Evolutionary conservation across 805 yeast genomes (phyloP), one percentile per base, ranked within the genome.

Genomic region (Ogataea pilisensis): DNA sequence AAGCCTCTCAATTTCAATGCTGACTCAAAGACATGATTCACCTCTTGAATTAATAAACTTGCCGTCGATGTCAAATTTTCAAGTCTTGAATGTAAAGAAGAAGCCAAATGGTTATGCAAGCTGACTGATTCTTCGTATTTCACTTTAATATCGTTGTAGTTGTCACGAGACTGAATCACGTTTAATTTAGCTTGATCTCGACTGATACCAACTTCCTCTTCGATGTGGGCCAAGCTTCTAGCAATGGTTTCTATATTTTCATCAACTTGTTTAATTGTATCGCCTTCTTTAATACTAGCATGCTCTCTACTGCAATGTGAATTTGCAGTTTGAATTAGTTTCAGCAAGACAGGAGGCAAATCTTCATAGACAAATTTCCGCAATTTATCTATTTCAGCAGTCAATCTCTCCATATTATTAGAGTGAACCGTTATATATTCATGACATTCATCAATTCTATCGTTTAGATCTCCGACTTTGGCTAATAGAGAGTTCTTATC

Each of bases 1-100:
- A 85, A 89, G 3, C 85, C 84, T 61, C 97, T 71, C 31, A 75
- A 65, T 34, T 70, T 74, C 47, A 85, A 61, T 0, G 88, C 76
- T 31, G 70, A 65, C 44, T 76, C 78, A 58, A 85, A 85, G 39
- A 72, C 78, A 26, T 63, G 50, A 44, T 74, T 75, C 16, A 80
- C 82, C 26, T 66, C 73, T 27, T 63, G 57, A 41, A 75, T 73
- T 1, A 75, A 63, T 21, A 68, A 46, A 39, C 64, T 53, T 38
- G 70, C 56, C 34, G 73, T 58, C 35, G 65, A 55, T 37, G 62
- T 62, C 42, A 76, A 66, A 25, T 73, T 67, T 24, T 62, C 61
- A 18, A 67, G 43, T 50, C 84, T 68, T 8, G 62, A 64, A 20
- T 60, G 60, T n/a, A 76, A 51, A 0, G 80, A 72, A 4, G 54